Evolutionary conservation across 2,329 filamentous ascomycete species (phyloP).

Genomic region (Colletotrichum tamarilloi): DNA sequence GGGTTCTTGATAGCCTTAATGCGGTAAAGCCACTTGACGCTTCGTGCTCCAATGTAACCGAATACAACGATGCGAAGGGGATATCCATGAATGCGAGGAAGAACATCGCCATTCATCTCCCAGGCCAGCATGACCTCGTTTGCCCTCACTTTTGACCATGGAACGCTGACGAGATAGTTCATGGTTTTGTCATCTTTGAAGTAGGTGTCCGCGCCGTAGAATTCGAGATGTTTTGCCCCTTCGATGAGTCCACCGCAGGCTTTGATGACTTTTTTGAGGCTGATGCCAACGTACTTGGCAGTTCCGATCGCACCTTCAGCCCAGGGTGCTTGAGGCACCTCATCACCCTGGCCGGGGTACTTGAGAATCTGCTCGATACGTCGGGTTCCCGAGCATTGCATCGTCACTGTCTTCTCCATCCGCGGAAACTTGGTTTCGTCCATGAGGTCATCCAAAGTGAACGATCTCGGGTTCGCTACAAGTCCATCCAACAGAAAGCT

Average conservation of each 20-base stretch:
- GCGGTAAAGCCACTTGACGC: too few relatives aligned
- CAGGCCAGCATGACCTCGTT: slow-evolving; percentile 76
- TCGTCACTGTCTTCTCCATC: too few relatives aligned
- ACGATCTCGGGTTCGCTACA: too few relatives aligned
- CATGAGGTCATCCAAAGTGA: too few relatives aligned
- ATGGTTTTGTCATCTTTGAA: slow-evolving; percentile 74
- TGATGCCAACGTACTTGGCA: too few relatives aligned
- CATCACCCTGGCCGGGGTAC: too few relatives aligned
- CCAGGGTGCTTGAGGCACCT: too few relatives aligned
- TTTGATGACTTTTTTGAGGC: slow-evolving; percentile 69
- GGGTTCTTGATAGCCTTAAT: too few relatives aligned
- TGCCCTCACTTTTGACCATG: slow-evolving; percentile 73
- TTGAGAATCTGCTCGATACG: too few relatives aligned
- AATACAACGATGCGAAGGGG: slow-evolving; percentile 72
- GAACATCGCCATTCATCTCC: slow-evolving; percentile 76
- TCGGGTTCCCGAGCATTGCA: too few relatives aligned
- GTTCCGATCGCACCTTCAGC: too few relatives aligned
- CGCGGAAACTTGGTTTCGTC: too few relatives aligned
- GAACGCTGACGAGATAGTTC: slow-evolving; percentile 77
- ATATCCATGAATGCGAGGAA: slow-evolving; percentile 74
- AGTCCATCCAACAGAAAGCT: accelerated
- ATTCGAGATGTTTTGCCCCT: slow-evolving; percentile 71
- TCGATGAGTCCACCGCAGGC: slow-evolving; percentile 70
- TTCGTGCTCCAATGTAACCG: slow-evolving; percentile 72
- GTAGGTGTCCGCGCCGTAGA: slow-evolving; percentile 78